Evolutionary conservation across 345 rosid species (phyloP), one percentile per base, ranked within the genome.

Genomic region (Toxicodendron radicans): DNA sequence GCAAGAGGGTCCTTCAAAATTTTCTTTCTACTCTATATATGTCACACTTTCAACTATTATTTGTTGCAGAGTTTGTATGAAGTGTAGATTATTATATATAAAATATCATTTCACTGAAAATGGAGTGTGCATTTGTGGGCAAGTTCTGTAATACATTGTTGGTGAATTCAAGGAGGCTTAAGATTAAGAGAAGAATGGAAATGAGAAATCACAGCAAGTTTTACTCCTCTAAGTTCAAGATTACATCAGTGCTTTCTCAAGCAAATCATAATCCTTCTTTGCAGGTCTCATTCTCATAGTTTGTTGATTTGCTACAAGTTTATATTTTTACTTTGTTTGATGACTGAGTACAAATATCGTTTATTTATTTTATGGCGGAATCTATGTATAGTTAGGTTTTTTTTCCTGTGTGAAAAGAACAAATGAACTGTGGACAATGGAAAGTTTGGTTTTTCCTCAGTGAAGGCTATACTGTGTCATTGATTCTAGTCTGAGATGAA

Each of bases 121-220:
- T 79, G 82, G 73, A 71, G 64, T 54, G 53, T 54, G 70, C 73
- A 21, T 30, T 71, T 2, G 41, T 13, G 33, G 62, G 82, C 32
- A 60, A 53, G 45, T 41, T 59, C 24, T 52, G 32, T 27, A 43
- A 30, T 3, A 77, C 54, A 24, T 66, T 27, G 27, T 75, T 75
- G n/a, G 21, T 54, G 56, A 66, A 54, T 71, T 45, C 64, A 17
- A 41, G 60, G 21, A 38, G 17, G 18, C 10, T 43, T 48, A 35
- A 41, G 32, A 14, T 30, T 52, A 52, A 32, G 16, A 43, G 48
- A 12, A 71, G 45, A 56, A 66, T 14, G 57, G 21, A 53, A 33
- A 54, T 27, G n/a, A 58, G 33, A 48, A 45, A 14, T 54, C n/a
- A n/a, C 43, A 20, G 23, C 43, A 13, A 14, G 21, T 43, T 32